Evolutionary conservation across 1,139 yeast genomes (phyloP).

Genomic region (Arxiozyma telluris): DNA sequence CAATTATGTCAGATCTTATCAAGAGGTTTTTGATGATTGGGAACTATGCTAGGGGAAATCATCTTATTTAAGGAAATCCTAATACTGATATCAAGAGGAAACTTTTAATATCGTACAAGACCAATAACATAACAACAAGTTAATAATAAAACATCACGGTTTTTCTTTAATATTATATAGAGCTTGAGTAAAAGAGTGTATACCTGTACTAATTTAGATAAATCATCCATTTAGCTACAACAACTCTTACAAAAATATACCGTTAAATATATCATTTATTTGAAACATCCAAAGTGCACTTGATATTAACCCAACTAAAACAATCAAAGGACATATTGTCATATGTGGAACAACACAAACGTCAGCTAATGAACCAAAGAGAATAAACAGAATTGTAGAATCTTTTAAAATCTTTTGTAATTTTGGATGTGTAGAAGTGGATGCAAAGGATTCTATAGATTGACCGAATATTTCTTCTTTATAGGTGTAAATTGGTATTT

Average conservation of each 20-base stretch:
- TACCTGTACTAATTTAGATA: too few species aligned
- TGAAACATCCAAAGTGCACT: slow-evolving; percentile 1
- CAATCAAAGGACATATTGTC: slow-evolving; percentile 1
- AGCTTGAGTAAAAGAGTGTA: not conserved
- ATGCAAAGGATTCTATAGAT: not conserved
- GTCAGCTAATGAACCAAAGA: not conserved
- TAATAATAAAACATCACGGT: too few species aligned
- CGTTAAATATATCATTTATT: not conserved
- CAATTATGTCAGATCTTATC: too few species aligned
- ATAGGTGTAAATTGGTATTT: not conserved
- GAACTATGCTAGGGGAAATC: too few species aligned
- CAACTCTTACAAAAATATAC: not conserved
- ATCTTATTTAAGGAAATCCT: too few species aligned
- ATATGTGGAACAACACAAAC: not conserved
- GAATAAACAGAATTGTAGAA: not conserved
- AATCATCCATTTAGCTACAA: too few species aligned
- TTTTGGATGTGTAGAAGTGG: not conserved
- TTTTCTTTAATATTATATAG: too few species aligned
- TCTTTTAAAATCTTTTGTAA: not conserved
- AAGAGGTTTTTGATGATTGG: too few species aligned
- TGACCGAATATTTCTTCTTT: not conserved
- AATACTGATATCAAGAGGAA: too few species aligned
- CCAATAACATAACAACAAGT: too few species aligned
- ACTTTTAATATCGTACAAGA: too few species aligned
- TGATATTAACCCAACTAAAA: not conserved